Evolutionary conservation across 2,329 filamentous ascomycete genomes (phyloP).

Genomic region (Fusarium nisikadoi): DNA sequence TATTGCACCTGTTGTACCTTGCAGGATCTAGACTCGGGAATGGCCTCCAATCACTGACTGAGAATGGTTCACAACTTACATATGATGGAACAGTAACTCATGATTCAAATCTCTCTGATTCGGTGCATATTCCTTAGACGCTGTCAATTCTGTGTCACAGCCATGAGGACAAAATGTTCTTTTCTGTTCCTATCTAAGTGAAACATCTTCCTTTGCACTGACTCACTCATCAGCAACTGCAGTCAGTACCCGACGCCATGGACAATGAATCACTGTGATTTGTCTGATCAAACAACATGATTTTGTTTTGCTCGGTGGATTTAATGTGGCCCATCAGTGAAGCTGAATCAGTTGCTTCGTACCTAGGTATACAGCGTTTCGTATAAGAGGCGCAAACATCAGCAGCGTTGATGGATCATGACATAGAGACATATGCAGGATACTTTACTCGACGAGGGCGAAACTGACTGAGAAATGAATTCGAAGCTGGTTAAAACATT

Average conservation of each 20-base stretch:
- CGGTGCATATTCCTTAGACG: background rate
- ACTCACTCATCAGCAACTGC: background rate
- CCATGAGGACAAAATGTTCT: background rate
- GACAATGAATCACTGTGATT: no score
- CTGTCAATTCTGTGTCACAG: background rate
- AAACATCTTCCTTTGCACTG: background rate
- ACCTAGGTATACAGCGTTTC: background rate
- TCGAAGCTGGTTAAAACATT: background rate
- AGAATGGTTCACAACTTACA: background rate
- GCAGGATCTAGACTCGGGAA: background rate
- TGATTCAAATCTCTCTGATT: background rate
- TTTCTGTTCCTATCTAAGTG: background rate
- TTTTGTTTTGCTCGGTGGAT: background rate
- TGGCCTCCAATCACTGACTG: background rate
- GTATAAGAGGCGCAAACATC: background rate
- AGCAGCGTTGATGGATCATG: background rate
- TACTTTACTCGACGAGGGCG: background rate
- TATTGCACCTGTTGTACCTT: background rate
- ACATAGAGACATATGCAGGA: background rate
- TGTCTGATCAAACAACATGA: background rate
- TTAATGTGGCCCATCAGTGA: background rate
- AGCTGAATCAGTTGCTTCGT: background rate
- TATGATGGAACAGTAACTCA: background rate
- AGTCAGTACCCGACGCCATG: background rate
- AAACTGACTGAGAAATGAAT: no score